Percentiles rank a stretch among this genome's conserved stretches.
Conservation (phyloP, 2,329 filamentous ascomycete species). For the Juglanconis juglandina region DNA sequence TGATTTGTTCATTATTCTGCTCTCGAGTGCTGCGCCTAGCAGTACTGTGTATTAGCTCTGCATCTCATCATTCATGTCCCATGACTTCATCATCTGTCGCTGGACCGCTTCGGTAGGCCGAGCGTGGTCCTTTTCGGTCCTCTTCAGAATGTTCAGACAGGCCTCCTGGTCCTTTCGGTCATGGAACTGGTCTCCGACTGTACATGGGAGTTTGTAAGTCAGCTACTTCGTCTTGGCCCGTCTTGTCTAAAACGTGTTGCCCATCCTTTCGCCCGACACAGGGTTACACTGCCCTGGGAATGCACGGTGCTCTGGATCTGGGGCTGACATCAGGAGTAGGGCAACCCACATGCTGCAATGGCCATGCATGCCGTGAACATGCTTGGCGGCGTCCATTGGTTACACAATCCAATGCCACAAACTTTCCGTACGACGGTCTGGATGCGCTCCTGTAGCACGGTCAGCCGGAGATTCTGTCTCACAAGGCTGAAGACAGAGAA, state of each 20-base stretch:
- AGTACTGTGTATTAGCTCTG: neutral
- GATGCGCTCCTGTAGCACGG: slow-evolving; percentile 36
- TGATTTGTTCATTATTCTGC: neutral
- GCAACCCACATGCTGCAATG: slow-evolving; percentile 48
- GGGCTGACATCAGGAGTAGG: slow-evolving; percentile 6
- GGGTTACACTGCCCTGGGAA: neutral
- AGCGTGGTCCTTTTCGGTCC: slow-evolving; percentile 29
- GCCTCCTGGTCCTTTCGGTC: slow-evolving; percentile 27
- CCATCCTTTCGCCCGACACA: no score
- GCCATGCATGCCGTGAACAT: slow-evolving; percentile 56
- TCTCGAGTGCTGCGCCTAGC: neutral
- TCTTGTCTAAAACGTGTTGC: neutral
- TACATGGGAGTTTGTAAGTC: slow-evolving; percentile 5
- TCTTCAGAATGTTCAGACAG: slow-evolving; percentile 27
- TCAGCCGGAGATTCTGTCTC: neutral
- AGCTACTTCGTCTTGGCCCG: slow-evolving; percentile 3
- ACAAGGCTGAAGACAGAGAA: neutral
- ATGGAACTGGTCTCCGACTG: slow-evolving; percentile 31
- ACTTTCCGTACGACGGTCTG: slow-evolving; percentile 47
- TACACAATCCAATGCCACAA: slow-evolving; percentile 57
- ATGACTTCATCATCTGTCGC: slow-evolving; percentile 27
- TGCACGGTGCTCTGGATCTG: neutral
- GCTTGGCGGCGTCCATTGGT: slow-evolving; percentile 51
- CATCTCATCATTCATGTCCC: slow-evolving; percentile 22
- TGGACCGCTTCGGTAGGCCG: slow-evolving; percentile 30